Evolutionary conservation across 169 alveolate genomes (phyloP).

Genomic region (Fabrea salina): DNA sequence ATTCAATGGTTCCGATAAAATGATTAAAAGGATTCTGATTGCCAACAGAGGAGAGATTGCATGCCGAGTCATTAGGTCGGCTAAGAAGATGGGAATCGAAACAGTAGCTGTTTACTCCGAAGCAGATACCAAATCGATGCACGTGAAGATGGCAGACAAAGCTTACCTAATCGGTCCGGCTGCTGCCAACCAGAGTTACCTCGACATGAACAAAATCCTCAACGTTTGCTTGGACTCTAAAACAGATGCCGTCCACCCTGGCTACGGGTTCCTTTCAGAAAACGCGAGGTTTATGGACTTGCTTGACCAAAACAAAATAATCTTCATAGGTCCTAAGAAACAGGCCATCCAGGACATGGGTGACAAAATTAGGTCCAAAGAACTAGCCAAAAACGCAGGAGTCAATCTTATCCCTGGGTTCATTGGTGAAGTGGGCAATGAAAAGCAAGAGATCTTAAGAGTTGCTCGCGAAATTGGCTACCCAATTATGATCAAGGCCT

Average conservation of each 20-base stretch:
- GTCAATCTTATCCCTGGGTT: slow-evolving; percentile 91
- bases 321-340: slow-evolving; percentile 90
- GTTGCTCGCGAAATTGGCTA: slow-evolving; percentile 88
- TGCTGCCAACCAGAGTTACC: slow-evolving; percentile 31
- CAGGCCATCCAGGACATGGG: slow-evolving; percentile 89
- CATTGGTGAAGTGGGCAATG: slow-evolving; percentile 41
- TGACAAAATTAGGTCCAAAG: slow-evolving; percentile 90
- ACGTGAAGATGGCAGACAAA: slow-evolving; percentile 69
- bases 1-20: background rate
- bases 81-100: slow-evolving; percentile 66
- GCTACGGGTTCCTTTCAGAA: slow-evolving; percentile 95
- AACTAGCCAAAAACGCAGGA: slow-evolving; percentile 89
- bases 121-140: slow-evolving; percentile 63
- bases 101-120: slow-evolving; percentile 81
- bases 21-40: slow-evolving; percentile 70
- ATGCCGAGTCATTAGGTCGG: slow-evolving; percentile 78
- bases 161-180: slow-evolving; percentile 73
- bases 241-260: slow-evolving; percentile 95
- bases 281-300: slow-evolving; percentile 80
- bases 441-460: slow-evolving; percentile 73
- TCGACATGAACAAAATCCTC: slow-evolving; percentile 14
- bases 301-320: slow-evolving; percentile 71
- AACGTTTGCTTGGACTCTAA: slow-evolving; percentile 48
- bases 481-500: slow-evolving; percentile 94
- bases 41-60: slow-evolving; percentile 90